Percentiles rank a stretch among this genome's conserved stretches.
Conservation (phyloP, 2,329 filamentous ascomycete species). For the Colletotrichum spinosum region DNA sequence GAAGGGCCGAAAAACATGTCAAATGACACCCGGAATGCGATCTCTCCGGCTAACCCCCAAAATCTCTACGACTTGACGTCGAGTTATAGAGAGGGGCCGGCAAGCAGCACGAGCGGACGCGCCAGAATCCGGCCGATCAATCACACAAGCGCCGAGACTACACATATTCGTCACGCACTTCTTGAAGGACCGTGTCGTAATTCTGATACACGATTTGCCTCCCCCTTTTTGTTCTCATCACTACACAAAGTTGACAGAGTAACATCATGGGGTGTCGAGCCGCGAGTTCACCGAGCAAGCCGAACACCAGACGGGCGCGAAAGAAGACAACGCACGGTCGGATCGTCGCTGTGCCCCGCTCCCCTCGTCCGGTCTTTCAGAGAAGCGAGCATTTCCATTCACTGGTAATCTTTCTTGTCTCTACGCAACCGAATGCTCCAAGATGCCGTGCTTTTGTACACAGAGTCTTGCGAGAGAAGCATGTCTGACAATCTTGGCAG, state of each 20-base stretch:
- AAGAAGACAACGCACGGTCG: constrained; percentile 30
- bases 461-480: too few relatives aligned
- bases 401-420: too few relatives aligned
- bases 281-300: background rate
- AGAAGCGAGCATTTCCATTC: background rate
- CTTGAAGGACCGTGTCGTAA: constrained; percentile 7
- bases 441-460: too few relatives aligned
- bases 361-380: background rate
- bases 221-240: background rate
- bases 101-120: too few relatives aligned
- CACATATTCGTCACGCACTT: constrained; percentile 6
- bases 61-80: too few relatives aligned
- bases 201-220: constrained; percentile 25
- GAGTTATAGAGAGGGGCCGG: too few relatives aligned
- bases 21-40: too few relatives aligned
- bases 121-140: background rate
- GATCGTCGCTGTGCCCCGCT: background rate
- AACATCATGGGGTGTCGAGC: background rate
- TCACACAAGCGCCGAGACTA: constrained; percentile 28
- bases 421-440: too few relatives aligned
- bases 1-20: too few relatives aligned
- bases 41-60: too few relatives aligned
- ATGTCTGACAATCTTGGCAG: too few relatives aligned
- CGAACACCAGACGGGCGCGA: background rate
- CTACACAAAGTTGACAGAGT: too few relatives aligned